Base-by-base conservation (phyloP, 1,139 yeast genomes). In the Geotrichum restrictum region DNA sequence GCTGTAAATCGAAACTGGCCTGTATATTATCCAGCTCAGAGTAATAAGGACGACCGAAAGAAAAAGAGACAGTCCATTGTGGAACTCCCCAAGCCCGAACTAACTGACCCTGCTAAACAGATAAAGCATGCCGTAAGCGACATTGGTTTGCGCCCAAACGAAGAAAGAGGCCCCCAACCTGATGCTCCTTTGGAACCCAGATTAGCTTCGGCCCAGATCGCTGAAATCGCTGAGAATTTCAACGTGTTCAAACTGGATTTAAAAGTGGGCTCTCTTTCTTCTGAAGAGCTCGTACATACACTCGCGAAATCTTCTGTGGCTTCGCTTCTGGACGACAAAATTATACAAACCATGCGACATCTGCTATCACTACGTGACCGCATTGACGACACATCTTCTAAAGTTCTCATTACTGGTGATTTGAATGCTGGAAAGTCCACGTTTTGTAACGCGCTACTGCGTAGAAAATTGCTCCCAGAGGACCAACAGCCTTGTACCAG, bases 401-500 rank as follows among this genome's bases (percentile, higher is more conserved):
- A 91, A 63, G 98, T 94, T 1, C 82, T 94, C 61, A 91, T 94
- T 37, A 94, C 98, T 1, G 99, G 99, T 46, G 99, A 94, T 68
- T 78, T 94, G 61, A 94, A 94, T 68, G 87, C 98, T 0, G 99
- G 99, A 3, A 94, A 94, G 66, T 88, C 97, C 0, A 87, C 96
- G 0, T 88, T 94, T 62, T 94, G 98, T 69, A 94, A 94, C 65
- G 94, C 97, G 0, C 73, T 94, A 47, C 72, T 94, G 58, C 76
- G 94, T 59, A 78, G 95, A 56, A 80, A 81, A 51, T 70, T 94
- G 1, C 73, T 93, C 48, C 98, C 99, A 0, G 96, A 87, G 62
- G 99, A 94, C 68, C 98, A 94, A 65, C 96, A 94, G 64, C 99
- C 99, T 1, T 91, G 98, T 63, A 94, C 99, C 0, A 84, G 88